Conservation (phyloP, 164 flowering plant species). For the Taxillus chinensis region DNA sequence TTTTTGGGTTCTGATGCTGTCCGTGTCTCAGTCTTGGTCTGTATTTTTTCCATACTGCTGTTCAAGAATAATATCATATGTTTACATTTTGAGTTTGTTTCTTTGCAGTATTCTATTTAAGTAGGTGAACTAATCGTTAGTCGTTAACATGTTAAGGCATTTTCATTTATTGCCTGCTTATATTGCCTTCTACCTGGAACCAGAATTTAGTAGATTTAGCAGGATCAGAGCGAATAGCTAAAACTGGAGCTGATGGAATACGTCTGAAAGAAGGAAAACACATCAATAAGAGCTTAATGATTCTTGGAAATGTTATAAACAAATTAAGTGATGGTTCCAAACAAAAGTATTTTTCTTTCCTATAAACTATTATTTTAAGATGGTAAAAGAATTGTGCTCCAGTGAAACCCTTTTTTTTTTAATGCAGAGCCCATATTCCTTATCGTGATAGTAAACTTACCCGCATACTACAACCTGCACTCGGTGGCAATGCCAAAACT, state of each 20-base stretch:
- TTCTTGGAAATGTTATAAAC: constrained; percentile 92
- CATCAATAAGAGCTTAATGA: constrained; percentile 93
- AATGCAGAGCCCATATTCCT: constrained; percentile 89
- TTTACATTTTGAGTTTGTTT: not conserved
- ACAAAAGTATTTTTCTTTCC: constrained; percentile 47
- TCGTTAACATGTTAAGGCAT: not conserved
- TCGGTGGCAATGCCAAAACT: constrained; percentile 98
- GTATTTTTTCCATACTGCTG: constrained; percentile 16
- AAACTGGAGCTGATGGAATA: constrained; percentile 95
- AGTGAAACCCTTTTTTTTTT: not conserved
- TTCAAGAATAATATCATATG: not conserved
- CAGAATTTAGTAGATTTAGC: constrained; percentile 98
- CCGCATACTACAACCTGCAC: constrained; percentile 95
- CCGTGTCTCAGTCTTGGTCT: constrained; percentile 92
- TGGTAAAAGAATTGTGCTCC: constrained; percentile 5
- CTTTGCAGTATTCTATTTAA: not conserved
- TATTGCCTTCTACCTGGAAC: constrained; percentile 2
- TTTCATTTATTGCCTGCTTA: not conserved
- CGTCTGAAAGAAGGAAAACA: constrained; percentile 95
- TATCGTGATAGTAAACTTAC: constrained; percentile 96
- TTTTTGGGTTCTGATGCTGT: constrained; percentile 55
- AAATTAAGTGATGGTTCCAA: constrained; percentile 86
- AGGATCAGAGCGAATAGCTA: constrained; percentile 92
- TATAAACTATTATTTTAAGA: not conserved
- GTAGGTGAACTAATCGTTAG: too few species aligned